Conservation (phyloP, 306 rosid genomes). For the Purshia tridentata region DNA sequence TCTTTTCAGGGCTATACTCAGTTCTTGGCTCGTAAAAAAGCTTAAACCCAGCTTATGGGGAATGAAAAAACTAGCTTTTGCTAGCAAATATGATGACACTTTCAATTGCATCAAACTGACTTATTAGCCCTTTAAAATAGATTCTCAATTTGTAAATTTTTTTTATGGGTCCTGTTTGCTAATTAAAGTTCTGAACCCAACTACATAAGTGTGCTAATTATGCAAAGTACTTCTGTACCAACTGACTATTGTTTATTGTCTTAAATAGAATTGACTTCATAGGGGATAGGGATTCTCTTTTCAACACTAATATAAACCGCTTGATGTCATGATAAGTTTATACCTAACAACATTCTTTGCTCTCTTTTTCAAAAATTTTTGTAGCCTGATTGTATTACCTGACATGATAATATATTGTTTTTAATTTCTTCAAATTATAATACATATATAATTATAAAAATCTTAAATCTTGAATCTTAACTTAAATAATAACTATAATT, state of each 20-base stretch:
- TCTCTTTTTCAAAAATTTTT: no score
- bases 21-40: neutral
- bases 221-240: neutral
- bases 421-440: no score
- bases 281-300: neutral
- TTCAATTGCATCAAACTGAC: neutral
- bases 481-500: no score
- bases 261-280: no score
- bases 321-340: neutral
- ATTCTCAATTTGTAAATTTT: neutral
- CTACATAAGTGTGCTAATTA: neutral
- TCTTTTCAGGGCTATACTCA: no score
- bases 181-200: slow-evolving; percentile 5
- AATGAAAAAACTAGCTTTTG: neutral
- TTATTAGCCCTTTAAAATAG: neutral
- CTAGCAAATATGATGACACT: neutral
- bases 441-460: no score
- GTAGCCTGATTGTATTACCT: no score
- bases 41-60: neutral
- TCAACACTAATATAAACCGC: neutral
- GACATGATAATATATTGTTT: no score
- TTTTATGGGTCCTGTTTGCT: neutral
- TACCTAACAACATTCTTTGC: neutral
- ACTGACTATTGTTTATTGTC: neutral
- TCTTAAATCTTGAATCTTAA: no score